Evolutionary conservation across 495 filamentous ascomycete genomes (phyloP).

Genomic region (Lineolata rhizophorae): DNA sequence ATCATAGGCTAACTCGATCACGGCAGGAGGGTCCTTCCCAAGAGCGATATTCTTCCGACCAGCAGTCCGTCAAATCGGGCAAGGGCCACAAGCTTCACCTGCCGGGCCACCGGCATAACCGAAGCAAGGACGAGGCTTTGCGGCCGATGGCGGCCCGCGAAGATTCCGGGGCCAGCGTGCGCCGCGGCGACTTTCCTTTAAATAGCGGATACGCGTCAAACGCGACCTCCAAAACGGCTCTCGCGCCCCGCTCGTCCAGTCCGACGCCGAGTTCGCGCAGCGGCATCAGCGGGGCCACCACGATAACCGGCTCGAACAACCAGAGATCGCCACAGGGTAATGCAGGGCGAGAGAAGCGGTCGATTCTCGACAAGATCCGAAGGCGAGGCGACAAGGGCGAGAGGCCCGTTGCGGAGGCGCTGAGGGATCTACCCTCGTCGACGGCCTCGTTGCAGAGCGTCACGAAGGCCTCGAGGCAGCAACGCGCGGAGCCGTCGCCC

Average conservation of each 20-base stretch:
- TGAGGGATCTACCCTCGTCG: constrained; percentile 33
- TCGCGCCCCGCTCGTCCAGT: constrained; percentile 41
- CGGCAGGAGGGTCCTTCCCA: too few relatives aligned
- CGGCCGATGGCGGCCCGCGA: constrained; percentile 48
- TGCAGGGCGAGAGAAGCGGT: constrained; percentile 31
- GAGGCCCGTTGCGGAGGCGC: constrained; percentile 17
- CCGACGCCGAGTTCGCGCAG: constrained; percentile 53
- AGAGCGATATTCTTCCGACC: too few relatives aligned
- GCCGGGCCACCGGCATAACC: constrained; percentile 49
- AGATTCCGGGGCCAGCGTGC: constrained; percentile 34
- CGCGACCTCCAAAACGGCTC: constrained; percentile 25
- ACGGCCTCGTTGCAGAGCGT: constrained; percentile 29
- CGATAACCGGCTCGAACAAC: too few relatives aligned
- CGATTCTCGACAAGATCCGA: constrained; percentile 42
- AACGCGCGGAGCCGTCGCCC: too few relatives aligned
- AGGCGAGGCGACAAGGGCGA: constrained; percentile 32
- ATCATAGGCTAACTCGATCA: too few relatives aligned
- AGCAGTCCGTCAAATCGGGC: too few relatives aligned
- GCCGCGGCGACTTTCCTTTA: constrained; percentile 21
- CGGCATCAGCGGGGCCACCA: constrained; percentile 11
- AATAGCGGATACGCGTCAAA: constrained; percentile 18
- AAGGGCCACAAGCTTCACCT: constrained; percentile 39
- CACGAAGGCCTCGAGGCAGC: too few relatives aligned
- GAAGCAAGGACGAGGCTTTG: constrained; percentile 47
- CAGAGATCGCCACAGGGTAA: constrained; percentile 36